Evolutionary conservation across 352 stramenopile genomes (phyloP), one percentile per base, ranked within the genome.

Genomic region (Saprolegnia diclina): DNA sequence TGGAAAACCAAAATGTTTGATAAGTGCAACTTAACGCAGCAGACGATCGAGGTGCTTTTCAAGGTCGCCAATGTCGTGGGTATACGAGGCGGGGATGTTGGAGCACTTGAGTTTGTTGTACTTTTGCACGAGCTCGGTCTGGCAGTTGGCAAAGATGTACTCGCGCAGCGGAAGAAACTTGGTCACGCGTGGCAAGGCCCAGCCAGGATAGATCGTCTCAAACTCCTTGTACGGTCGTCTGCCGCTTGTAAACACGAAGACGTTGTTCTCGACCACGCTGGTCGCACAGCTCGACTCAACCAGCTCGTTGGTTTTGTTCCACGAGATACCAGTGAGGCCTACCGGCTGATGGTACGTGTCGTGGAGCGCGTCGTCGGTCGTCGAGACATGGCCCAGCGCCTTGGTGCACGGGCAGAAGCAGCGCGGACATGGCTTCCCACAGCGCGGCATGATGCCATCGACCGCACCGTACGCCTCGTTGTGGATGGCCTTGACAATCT

Each of bases 121-220:
- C 13, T 24, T 16, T 59, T 59, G 11, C 24, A 26, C n/a, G 35
- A 59, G 52, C 35, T 59, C 24, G 35, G 24, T 4, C 35, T 59
- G 52, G 35, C 19, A 59, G 13, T 40, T 35, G 13, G 52, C 52
- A 24, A 59, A 59, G 35, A 59, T 59, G 52, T 59, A 59, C 35
- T 59, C 52, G 35, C 52, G 52, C 35, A 59, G n/a, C 35, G 52
- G 52, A 16, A 59, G 52, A 16, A n/a, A n/a, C 19, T 40, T 16
- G 11, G 24, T 35, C 24, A 59, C 35, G 19, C 11, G 11, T 9
- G 52, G 52, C 52, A 59, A 24, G 11, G 52, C 52, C 52, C 52
- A 59, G 16, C 11, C 52, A 16, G 52, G 52, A 24, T 59, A 59
- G n/a, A 59, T 40, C 35, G 11, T 9, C 11, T 59, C n/a, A 59